Conservation (phyloP, 345 rosid species). For the Hypericum androsaemum region DNA sequence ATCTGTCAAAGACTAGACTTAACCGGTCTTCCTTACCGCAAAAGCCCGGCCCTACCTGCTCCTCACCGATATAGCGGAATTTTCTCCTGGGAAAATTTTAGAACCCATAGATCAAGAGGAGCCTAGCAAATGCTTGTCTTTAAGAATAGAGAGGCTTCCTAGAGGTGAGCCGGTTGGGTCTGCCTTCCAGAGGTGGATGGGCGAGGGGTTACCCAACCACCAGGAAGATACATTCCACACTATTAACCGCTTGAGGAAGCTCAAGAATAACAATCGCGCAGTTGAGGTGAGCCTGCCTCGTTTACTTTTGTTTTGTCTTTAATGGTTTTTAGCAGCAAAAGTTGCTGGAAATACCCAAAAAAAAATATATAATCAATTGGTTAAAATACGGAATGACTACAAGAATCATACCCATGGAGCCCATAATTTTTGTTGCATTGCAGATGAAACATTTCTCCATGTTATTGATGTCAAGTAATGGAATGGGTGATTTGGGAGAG, state of each 20-base stretch:
- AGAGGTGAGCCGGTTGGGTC: conserved; percentile 53
- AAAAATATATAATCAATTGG: no score
- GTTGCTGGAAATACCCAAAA: neutral
- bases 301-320: neutral
- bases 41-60: conserved; percentile 21
- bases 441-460: no score
- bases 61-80: conserved; percentile 18
- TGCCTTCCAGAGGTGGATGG: conserved; percentile 85
- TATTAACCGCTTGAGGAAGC: conserved; percentile 71
- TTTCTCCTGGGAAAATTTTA: conserved; percentile 6
- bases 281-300: conserved; percentile 36
- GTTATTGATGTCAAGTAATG: conserved; percentile 51
- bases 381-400: no score
- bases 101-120: conserved; percentile 16
- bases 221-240: conserved; percentile 69
- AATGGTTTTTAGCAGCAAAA: neutral
- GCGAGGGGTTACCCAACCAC: conserved; percentile 69
- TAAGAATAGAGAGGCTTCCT: conserved; percentile 61
- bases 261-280: conserved; percentile 56
- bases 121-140: conserved; percentile 45
- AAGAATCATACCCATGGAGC: no score
- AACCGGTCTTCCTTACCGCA: conserved; percentile 2
- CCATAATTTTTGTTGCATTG: no score
- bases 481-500: conserved; percentile 92
- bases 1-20: conserved; percentile 40